Percentiles rank a stretch among this genome's conserved stretches.
Conservation (phyloP, 805 yeast species). For the Pichia manshurica region DNA sequence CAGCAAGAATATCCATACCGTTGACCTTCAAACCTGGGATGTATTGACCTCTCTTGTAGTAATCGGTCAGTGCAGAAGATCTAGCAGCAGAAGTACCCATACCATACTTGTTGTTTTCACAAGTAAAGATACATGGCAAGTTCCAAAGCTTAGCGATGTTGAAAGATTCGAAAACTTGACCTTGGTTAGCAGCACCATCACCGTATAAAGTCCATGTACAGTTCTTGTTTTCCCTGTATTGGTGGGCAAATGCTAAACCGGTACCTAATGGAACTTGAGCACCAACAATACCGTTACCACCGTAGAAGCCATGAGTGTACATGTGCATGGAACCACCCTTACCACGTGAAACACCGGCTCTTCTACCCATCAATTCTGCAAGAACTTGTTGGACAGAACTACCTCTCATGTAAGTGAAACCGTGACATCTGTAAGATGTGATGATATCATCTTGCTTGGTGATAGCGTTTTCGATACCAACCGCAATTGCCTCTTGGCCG, state of each 20-base stretch:
- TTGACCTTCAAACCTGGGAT: conserved; percentile 97
- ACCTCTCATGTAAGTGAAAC: conserved; percentile 95
- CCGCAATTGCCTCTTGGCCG: conserved; percentile 99
- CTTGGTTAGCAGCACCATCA: conserved; percentile 99
- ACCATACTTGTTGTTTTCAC: conserved; percentile 99
- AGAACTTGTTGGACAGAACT: conserved; percentile 82
- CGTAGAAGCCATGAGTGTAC: conserved; percentile 92
- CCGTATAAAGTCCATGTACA: conserved; percentile 91
- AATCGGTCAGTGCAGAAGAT: conserved; percentile 94
- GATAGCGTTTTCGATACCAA: conserved; percentile 95
- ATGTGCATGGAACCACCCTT: conserved; percentile 99
- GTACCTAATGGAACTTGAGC: conserved; percentile 99
- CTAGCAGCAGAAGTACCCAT: conserved; percentile 99
- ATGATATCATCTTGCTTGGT: conserved; percentile 80
- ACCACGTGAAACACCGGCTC: conserved; percentile 92
- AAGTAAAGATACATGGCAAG: conserved; percentile 88
- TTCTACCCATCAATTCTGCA: conserved; percentile 95
- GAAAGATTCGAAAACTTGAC: conserved; percentile 95
- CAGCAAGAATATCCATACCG: conserved; percentile 97
- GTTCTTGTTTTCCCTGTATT: conserved; percentile 72
- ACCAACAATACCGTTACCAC: conserved; percentile 99
- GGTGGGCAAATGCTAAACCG: conserved; percentile 97
- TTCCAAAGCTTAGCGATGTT: conserved; percentile 99
- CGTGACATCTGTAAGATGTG: conserved; percentile 98
- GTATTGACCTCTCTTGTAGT: conserved; percentile 98